Base-by-base conservation (phyloP, 1,284 basidiomycete species). In the Papiliotrema nemorosa region DNA sequence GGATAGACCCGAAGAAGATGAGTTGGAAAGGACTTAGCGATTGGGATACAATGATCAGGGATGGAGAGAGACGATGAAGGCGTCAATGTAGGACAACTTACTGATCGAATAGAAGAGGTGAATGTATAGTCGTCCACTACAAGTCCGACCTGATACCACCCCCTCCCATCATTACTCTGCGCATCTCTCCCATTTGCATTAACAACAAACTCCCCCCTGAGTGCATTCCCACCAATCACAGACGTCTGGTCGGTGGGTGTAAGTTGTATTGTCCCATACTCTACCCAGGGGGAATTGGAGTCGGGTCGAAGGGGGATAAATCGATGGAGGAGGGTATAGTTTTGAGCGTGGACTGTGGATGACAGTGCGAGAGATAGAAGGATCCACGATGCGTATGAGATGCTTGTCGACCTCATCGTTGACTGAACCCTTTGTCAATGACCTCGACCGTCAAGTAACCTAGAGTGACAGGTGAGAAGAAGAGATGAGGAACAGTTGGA, bases 131-230 rank as follows among this genome's bases (percentile, higher is more conserved):
- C 39, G 13, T 31, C 40, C 2, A 42, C 39, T 10, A 10, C 34
- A 10, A 49, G 22, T 33, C 39, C 47, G 3, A 43, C n/a, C 40
- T 49, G 47, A 43, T 49, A 49, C 38, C 22, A 35, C 20, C 47
- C 47, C 31, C 16, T 26, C 33, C 40, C 47, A 43, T 49, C 31
- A 20, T 49, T 40, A 21, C 20, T 20, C 24, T 24, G 20, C 21
- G 13, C 44, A 3, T 24, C 20, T 4, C 24, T n/a, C 20, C 14
- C 20, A n/a, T n/a, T n/a, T 22, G 29, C 27, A 22, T 24, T 25
- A 16, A 6, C 3, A 13, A 18, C 5, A 27, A 43, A 10, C 25
- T 12, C 3, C 16, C n/a, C 41, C 4, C n/a, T 4, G 3, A n/a
- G 41, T 20, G n/a, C 41, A 27, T 24, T 16, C 12, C 25, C 41